phyloP scores from a whole-genome alignment of 2,329 filamentous ascomycete species.

The Lasiodiplodia sp. region DNA sequence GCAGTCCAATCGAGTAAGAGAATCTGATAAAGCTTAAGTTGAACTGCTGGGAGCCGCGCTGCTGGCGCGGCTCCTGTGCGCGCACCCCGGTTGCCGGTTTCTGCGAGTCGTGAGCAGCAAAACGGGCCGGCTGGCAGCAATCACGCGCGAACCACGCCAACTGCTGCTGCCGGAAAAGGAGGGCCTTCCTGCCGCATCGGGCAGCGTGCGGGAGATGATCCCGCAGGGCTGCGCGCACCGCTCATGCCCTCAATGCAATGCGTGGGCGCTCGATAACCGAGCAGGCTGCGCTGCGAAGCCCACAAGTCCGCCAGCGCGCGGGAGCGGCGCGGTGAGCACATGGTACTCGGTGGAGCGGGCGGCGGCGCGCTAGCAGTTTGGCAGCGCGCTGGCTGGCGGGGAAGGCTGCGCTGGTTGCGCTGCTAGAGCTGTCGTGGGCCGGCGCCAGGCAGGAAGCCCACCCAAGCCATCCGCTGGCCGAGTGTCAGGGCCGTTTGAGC shows the following conservation, averaged over 20 bases:
- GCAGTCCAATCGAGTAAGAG: slow-evolving; percentile 20
- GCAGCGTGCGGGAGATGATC: slow-evolving; percentile 20
- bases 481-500: slow-evolving; percentile 27
- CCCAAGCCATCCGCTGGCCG: slow-evolving; percentile 17
- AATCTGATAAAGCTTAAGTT: slow-evolving; percentile 27
- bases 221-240: not conserved
- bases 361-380: slow-evolving; percentile 18
- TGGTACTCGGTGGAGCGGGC: slow-evolving; percentile 7
- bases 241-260: not conserved
- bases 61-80: slow-evolving; percentile 22
- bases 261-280: slow-evolving; percentile 12
- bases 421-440: slow-evolving; percentile 8
- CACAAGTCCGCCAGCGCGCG: slow-evolving; percentile 4
- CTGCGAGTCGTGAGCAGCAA: slow-evolving; percentile 24
- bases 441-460: slow-evolving; percentile 11
- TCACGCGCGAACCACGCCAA: slow-evolving; percentile 27
- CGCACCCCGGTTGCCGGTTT: slow-evolving; percentile 22
- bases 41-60: slow-evolving; percentile 10
- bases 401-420: slow-evolving; percentile 17
- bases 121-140: slow-evolving; percentile 19
- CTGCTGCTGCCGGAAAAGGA: slow-evolving; percentile 22
- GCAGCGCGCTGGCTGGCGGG: slow-evolving; percentile 18
- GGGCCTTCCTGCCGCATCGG: slow-evolving; percentile 8
- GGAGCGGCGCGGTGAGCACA: slow-evolving; percentile 14
- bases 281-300: not conserved